Evolutionary conservation across 2,329 filamentous ascomycete species (phyloP).

Genomic region (Fusarium sp.): DNA sequence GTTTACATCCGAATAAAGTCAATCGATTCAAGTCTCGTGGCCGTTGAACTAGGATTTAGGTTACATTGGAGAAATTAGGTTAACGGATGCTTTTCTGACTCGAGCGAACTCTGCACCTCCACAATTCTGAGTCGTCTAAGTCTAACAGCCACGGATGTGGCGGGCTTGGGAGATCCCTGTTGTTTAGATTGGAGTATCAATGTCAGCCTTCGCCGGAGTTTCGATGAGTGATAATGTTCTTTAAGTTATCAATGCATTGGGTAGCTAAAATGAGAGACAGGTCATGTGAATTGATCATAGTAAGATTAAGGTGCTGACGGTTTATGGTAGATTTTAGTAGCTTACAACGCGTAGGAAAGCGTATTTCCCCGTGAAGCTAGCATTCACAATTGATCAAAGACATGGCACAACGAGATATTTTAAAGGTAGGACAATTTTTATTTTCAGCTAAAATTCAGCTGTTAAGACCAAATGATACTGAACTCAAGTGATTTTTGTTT

Average conservation of each 20-base stretch:
- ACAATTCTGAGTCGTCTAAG: constrained; percentile 20
- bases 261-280: too few relatives aligned
- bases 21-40: constrained; percentile 10
- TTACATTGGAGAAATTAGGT: constrained; percentile 5
- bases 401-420: not conserved
- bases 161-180: not conserved
- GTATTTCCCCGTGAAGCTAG: too few relatives aligned
- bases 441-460: too few relatives aligned
- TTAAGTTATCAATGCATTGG: too few relatives aligned
- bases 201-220: not conserved
- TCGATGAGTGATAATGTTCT: not conserved
- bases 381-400: too few relatives aligned
- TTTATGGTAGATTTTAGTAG: too few relatives aligned
- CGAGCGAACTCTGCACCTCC: not conserved
- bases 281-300: not conserved
- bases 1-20: constrained; percentile 12
- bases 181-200: not conserved
- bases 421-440: not conserved
- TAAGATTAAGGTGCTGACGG: not conserved
- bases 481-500: not conserved
- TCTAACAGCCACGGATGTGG: too few relatives aligned
- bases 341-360: too few relatives aligned
- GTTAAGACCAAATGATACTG: too few relatives aligned
- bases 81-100: constrained; percentile 4
- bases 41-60: not conserved